Base-by-base conservation (phyloP, 2,329 filamentous ascomycete species). In the Thelonectria olida region DNA sequence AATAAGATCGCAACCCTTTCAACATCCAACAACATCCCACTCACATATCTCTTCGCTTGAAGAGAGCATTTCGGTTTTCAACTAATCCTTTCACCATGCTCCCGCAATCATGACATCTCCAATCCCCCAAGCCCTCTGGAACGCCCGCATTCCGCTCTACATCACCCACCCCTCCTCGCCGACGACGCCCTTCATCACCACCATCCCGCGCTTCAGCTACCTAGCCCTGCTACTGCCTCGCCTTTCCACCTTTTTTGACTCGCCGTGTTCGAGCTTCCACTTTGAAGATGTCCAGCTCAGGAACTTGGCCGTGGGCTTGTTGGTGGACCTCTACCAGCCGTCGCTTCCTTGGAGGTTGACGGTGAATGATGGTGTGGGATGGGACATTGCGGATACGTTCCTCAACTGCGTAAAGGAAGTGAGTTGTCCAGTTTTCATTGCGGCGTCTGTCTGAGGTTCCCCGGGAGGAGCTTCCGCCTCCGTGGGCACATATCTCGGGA, bases 341-440 rank as follows among this genome's bases (percentile, higher is more conserved):
- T 57, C 70, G 10, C 72, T 86, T 52, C 85, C 86, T 1, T 88
- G 85, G 85, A 79, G 79, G 12, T 75, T 88, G 48, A 81, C 80
- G 15, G 85, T 87, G 23, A 76, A 78, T 54, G 84, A 86, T 59
- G 85, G 85, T 17, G 71, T 81, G 28, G 82, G 81, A 49, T 88
- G 85, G 85, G 85, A 88, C 67, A 86, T 88, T 49, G 81, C 78
- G 41, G 86, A 88, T 72, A 88, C 87, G 0, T 90, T 89, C 66
- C 80, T 89, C 57, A 90, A 90, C 74, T 83, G 84, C 58, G 85
- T 85, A 63, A 90, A 90, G 74, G 87, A 90, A 79, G 84, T 84
- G 59, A 70, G 80, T 73, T 17, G n/a, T n/a, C n/a, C n/a, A n/a
- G n/a, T n/a, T n/a, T n/a, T n/a, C n/a, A n/a, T n/a, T n/a, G n/a